phyloP scores from a whole-genome alignment of 805 yeast species.

The Nakazawaea pomicola region DNA sequence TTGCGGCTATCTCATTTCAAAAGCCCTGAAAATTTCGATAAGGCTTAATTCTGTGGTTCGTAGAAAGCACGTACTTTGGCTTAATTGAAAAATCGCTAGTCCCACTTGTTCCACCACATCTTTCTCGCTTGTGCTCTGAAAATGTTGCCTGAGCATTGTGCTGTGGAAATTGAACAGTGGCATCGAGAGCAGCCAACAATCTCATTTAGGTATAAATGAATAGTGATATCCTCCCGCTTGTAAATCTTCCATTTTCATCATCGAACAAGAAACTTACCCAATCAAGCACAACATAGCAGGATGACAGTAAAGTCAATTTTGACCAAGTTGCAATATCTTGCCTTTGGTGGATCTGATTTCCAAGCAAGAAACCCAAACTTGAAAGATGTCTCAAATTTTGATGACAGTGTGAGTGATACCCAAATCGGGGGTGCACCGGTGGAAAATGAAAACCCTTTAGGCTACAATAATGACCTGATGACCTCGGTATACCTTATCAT shows the following conservation, averaged over 20 bases:
- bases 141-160: not conserved
- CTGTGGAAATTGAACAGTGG: too few relatives aligned
- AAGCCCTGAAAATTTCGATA: too few relatives aligned
- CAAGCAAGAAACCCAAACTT: not conserved
- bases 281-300: not conserved
- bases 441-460: constrained; percentile 33
- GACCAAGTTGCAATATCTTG: not conserved
- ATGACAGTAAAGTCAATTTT: not conserved
- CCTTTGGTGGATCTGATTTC: constrained; percentile 2
- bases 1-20: too few relatives aligned
- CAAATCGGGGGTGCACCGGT: constrained; percentile 34
- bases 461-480: constrained; percentile 40
- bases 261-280: not conserved
- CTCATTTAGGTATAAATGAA: too few relatives aligned
- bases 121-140: too few relatives aligned
- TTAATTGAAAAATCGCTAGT: too few relatives aligned
- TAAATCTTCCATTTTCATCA: not conserved
- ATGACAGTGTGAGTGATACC: not conserved
- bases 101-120: too few relatives aligned
- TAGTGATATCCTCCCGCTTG: too few relatives aligned
- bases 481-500: constrained; percentile 63
- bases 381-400: not conserved
- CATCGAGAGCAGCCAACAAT: not conserved
- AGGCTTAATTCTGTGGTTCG: too few relatives aligned
- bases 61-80: too few relatives aligned